These are phyloP conservation scores for Tuctoria greenei DNA, from an alignment of 176 grass and related monocot genomes.

Conservation along the genomic window DNA sequence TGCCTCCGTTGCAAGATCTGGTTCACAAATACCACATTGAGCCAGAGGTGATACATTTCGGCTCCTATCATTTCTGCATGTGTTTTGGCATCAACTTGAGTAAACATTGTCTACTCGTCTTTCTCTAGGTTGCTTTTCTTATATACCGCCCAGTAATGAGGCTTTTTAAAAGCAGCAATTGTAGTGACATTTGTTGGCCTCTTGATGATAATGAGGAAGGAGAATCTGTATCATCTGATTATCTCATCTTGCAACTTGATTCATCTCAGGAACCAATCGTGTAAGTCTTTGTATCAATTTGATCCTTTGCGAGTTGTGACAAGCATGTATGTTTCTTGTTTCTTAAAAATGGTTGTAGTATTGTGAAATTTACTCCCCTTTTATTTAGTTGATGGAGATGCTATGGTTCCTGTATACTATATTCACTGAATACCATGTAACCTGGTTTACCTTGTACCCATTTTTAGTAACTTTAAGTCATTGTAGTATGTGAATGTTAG, in stretches of 20 bases:
- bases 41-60: conserved; percentile 68
- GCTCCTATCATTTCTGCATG: background rate
- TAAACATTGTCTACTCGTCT: conserved; percentile 32
- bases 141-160: conserved; percentile 99
- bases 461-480: background rate
- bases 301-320: conserved; percentile 3
- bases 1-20: conserved; percentile 83
- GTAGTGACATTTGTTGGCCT: conserved; percentile 78
- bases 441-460: background rate
- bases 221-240: conserved; percentile 57
- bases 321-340: background rate
- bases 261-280: conserved; percentile 54
- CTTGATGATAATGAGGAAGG: conserved; percentile 75
- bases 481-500: background rate
- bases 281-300: conserved; percentile 55
- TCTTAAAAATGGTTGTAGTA: background rate
- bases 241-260: conserved; percentile 74
- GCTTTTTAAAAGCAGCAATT: conserved; percentile 70
- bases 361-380: background rate
- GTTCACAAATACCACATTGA: conserved; percentile 94
- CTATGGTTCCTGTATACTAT: conserved; percentile 9
- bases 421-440: background rate
- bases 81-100: conserved; percentile 6
- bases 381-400: conserved; percentile 9
- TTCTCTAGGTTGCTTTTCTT: conserved; percentile 92